Conservation (phyloP, 768 basidiomycete species). For the Tricholoma matsutake region DNA sequence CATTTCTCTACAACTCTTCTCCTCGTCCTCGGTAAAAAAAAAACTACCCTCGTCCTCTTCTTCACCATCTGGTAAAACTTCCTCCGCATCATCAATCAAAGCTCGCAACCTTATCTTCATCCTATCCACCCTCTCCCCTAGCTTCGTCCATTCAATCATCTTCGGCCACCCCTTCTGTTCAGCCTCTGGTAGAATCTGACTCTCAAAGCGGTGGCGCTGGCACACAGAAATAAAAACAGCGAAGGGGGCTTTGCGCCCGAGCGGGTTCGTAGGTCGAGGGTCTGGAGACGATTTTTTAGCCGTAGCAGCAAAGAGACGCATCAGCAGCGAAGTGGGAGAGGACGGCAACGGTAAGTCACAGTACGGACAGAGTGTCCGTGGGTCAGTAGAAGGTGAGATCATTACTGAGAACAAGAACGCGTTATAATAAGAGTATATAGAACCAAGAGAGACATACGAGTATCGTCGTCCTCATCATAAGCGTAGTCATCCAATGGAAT, state of each 20-base stretch:
- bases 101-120: constrained; percentile 46
- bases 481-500: constrained; percentile 6
- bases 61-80: constrained; percentile 16
- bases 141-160: constrained; percentile 56
- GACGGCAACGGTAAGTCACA: constrained; percentile 71
- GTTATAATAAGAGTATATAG: constrained; percentile 1
- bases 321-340: constrained; percentile 56
- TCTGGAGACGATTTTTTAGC: constrained; percentile 54
- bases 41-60: constrained; percentile 11
- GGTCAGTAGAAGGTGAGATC: constrained; percentile 51
- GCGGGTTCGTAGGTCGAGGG: constrained; percentile 64
- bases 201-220: constrained; percentile 78
- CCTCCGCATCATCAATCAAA: constrained; percentile 48
- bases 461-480: constrained; percentile 35
- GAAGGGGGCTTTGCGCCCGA: constrained; percentile 57
- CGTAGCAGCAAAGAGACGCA: constrained; percentile 49
- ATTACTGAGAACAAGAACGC: constrained; percentile 38
- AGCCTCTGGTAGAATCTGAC: constrained; percentile 68
- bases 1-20: not conserved
- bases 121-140: constrained; percentile 50
- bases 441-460: constrained; percentile 30
- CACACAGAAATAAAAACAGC: constrained; percentile 64
- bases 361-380: constrained; percentile 72
- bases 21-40: not conserved
- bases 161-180: constrained; percentile 74